Percentiles rank a stretch among this genome's conserved stretches.
phyloP scores from a whole-genome alignment of 495 filamentous ascomycete species.

The Podospora sp. region DNA sequence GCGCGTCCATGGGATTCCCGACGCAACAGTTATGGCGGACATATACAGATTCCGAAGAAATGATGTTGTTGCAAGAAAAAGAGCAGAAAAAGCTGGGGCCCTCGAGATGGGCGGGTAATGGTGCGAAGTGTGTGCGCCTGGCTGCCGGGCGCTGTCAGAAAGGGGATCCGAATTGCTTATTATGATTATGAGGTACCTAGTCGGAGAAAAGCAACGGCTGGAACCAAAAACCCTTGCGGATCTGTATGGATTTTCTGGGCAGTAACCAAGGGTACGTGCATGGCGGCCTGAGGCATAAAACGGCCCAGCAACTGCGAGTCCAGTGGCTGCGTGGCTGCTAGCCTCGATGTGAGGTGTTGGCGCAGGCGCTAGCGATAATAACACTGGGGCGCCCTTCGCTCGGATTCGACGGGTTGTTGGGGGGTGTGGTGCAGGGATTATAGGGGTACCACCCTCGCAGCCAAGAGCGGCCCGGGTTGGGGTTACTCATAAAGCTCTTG shows the following conservation, averaged over 20 bases:
- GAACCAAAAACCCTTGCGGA: background rate
- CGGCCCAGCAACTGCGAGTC: background rate
- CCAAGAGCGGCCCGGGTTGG: background rate
- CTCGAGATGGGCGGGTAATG: background rate
- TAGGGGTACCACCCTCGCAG: background rate
- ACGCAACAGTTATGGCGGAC: background rate
- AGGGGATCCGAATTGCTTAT: slow-evolving; percentile 14
- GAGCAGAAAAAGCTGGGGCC: background rate
- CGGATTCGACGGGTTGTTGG: slow-evolving; percentile 2
- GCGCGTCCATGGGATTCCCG: background rate
- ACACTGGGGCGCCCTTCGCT: background rate
- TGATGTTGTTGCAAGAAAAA: background rate
- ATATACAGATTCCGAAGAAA: background rate
- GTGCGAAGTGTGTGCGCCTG: background rate
- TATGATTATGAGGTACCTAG: slow-evolving; percentile 18
- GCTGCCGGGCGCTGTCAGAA: background rate
- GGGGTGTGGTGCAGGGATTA: background rate
- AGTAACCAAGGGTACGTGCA: background rate
- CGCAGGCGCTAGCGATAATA: slow-evolving; percentile 12
- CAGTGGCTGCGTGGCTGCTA: background rate
- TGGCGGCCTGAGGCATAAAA: background rate
- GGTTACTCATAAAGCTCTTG: background rate
- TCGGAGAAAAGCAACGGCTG: slow-evolving; percentile 15
- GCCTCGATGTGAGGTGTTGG: background rate
- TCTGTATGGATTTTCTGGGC: slow-evolving; percentile 7